These are phyloP conservation scores for Marchantia paleacea DNA, from an alignment of 225 moss, liverwort and hornwort species.

Conservation along the genomic window DNA sequence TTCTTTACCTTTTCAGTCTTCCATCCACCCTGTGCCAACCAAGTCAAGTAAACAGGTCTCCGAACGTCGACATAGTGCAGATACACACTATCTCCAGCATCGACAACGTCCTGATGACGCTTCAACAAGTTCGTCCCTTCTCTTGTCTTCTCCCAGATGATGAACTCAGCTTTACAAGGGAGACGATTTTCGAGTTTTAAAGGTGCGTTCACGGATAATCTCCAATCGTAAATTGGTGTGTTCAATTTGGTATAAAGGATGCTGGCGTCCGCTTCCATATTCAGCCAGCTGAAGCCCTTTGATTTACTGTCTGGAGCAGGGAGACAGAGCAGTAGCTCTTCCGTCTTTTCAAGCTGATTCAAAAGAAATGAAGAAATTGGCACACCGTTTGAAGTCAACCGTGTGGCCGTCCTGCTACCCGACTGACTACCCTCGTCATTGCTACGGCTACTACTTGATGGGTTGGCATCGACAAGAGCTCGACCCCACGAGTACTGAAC, in stretches of 20 bases:
- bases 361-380: conserved; percentile 72
- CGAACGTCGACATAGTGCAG: conserved; percentile 85
- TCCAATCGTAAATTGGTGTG: conserved; percentile 80
- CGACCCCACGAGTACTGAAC: conserved; percentile 72
- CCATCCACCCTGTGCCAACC: conserved; percentile 99
- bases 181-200: conserved; percentile 88
- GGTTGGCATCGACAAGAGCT: conserved; percentile 56
- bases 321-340: conserved; percentile 75
- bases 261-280: conserved; percentile 89
- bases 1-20: conserved; percentile 65
- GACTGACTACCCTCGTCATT: conserved; percentile 54
- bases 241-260: conserved; percentile 79
- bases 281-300: conserved; percentile 74
- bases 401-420: conserved; percentile 36
- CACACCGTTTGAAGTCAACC: conserved; percentile 56
- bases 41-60: conserved; percentile 82
- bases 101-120: conserved; percentile 69
- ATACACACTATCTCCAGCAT: conserved; percentile 76
- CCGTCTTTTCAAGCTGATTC: conserved; percentile 86
- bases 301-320: conserved; percentile 49
- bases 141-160: conserved; percentile 80
- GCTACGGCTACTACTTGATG: conserved; percentile 39
- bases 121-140: conserved; percentile 58
- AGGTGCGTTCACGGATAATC: conserved; percentile 83
- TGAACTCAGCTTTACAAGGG: conserved; percentile 83